A percentile compares a stretch with the other conserved stretches of the same genome.
Evolutionary conservation across 179 eudicot genomes (phyloP).

Genomic region (Camellia oleifera): DNA sequence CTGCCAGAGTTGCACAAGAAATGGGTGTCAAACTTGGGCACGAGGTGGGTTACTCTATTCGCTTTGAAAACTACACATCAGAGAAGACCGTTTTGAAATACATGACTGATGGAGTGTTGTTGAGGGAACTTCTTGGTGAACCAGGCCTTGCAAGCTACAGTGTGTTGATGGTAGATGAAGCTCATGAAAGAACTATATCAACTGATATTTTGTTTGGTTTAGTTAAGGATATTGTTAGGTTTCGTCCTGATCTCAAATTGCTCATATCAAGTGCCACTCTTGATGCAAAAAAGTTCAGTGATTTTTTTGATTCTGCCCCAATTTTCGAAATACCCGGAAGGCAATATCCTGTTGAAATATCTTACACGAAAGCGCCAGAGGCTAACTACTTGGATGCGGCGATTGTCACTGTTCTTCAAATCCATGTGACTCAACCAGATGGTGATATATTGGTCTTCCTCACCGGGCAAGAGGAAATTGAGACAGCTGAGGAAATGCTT

Average conservation of each 20-base stretch:
- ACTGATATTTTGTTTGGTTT: slow-evolving; percentile 80
- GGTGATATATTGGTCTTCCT: slow-evolving; percentile 81
- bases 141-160: slow-evolving; percentile 80
- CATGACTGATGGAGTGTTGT: slow-evolving; percentile 85
- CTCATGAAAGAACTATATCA: slow-evolving; percentile 85
- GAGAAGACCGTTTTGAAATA: slow-evolving; percentile 74
- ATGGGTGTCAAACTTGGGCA: slow-evolving; percentile 48
- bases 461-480: slow-evolving; percentile 90
- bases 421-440: slow-evolving; percentile 68
- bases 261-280: slow-evolving; percentile 89
- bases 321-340: slow-evolving; percentile 87
- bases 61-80: slow-evolving; percentile 87
- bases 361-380: slow-evolving; percentile 76
- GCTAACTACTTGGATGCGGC: slow-evolving; percentile 90
- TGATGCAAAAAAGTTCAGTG: slow-evolving; percentile 84
- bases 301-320: slow-evolving; percentile 80
- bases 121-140: slow-evolving; percentile 76
- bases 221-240: slow-evolving; percentile 79
- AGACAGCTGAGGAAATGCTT: slow-evolving; percentile 76
- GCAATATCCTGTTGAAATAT: slow-evolving; percentile 72
- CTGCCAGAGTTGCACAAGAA: slow-evolving; percentile 78
- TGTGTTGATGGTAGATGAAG: slow-evolving; percentile 86
- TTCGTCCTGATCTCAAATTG: slow-evolving; percentile 75
- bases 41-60: slow-evolving; percentile 80
- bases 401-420: slow-evolving; percentile 68